Percentiles rank a stretch among this genome's conserved stretches.
phyloP scores from a whole-genome alignment of 2,329 filamentous ascomycete genomes.

The Talaromyces piceae region DNA sequence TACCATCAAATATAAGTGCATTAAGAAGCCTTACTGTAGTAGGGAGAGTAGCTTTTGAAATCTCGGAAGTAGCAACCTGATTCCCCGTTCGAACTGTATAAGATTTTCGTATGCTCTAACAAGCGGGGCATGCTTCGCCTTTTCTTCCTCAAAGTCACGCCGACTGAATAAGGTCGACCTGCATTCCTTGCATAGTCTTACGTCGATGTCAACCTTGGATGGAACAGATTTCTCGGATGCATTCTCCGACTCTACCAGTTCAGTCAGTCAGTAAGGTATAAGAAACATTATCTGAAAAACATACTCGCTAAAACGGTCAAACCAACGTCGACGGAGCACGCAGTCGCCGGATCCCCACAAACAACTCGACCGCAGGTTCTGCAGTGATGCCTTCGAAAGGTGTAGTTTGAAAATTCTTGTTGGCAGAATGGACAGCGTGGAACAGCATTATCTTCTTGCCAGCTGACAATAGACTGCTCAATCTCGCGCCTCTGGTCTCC shows the following conservation, averaged over 20 bases:
- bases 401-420: constrained; percentile 90
- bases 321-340: constrained; percentile 76
- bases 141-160: constrained; percentile 67
- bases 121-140: constrained; percentile 62
- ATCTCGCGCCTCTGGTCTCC: constrained; percentile 70
- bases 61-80: constrained; percentile 68
- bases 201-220: constrained; percentile 62
- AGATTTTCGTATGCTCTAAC: constrained; percentile 77
- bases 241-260: constrained; percentile 6
- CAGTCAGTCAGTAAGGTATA: neutral
- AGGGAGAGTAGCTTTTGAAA: constrained; percentile 71
- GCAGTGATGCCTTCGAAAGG: constrained; percentile 89
- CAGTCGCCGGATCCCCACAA: constrained; percentile 77
- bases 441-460: constrained; percentile 85
- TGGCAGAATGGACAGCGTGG: constrained; percentile 84
- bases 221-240: constrained; percentile 38
- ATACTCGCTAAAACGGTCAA: constrained; percentile 64
- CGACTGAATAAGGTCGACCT: constrained; percentile 63
- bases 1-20: constrained; percentile 9
- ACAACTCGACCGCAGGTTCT: constrained; percentile 88
- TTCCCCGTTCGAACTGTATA: constrained; percentile 79
- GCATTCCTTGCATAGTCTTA: constrained; percentile 91
- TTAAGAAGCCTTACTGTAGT: constrained; percentile 50
- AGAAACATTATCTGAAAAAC: constrained; percentile 20
- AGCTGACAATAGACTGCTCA: constrained; percentile 87